phyloP scores from a whole-genome alignment of 108 stramenopile genomes.

The Schizochytrium sp. region DNA sequence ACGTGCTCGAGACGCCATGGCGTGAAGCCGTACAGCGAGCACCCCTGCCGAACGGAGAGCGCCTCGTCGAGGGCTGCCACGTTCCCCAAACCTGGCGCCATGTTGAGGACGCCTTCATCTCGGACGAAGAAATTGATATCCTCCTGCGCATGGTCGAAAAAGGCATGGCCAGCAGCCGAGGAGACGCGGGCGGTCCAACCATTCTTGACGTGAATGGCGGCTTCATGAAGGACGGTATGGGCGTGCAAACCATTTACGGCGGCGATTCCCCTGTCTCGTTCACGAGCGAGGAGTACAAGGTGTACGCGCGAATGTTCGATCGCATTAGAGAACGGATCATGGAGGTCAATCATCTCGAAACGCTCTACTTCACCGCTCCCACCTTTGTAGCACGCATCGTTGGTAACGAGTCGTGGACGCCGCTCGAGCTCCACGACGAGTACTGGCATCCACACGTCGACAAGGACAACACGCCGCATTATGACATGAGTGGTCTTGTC shows the following conservation, averaged over 20 bases:
- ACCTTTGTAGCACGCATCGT: conserved; percentile 38
- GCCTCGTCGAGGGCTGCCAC: neutral
- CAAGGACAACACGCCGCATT: conserved; percentile 43
- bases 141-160: conserved; percentile 17
- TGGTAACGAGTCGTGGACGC: conserved; percentile 24
- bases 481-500: conserved; percentile 38
- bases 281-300: neutral
- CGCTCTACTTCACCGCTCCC: conserved; percentile 38
- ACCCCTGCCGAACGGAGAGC: neutral
- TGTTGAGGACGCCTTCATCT: conserved; percentile 27
- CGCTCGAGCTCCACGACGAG: conserved; percentile 34
- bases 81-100: neutral
- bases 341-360: neutral
- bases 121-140: neutral
- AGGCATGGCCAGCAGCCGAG: neutral
- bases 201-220: conserved; percentile 35
- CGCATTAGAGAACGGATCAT: neutral
- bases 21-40: neutral
- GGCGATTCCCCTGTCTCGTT: neutral
- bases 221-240: conserved; percentile 3
- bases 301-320: conserved; percentile 21
- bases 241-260: conserved; percentile 26
- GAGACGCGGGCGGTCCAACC: conserved; percentile 20
- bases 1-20: neutral
- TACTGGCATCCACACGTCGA: conserved; percentile 44